A percentile compares a stretch with the other conserved stretches of the same genome.
Conservation (phyloP, 495 filamentous ascomycete species). For the Articulospora tetracladia region DNA sequence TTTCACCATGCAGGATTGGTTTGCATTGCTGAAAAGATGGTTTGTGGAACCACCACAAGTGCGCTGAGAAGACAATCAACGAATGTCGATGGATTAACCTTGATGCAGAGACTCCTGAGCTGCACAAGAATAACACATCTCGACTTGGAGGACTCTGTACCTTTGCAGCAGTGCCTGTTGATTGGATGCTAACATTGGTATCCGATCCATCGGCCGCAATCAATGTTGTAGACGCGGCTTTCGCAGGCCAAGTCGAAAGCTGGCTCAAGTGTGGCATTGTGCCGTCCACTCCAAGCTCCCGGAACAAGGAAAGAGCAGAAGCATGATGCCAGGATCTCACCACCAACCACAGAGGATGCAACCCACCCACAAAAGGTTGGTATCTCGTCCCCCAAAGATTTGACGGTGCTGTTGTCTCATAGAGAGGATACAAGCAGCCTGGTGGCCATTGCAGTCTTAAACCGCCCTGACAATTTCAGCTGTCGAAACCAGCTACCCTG, state of each 20-base stretch:
- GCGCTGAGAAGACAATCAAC: not conserved
- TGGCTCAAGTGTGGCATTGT: not conserved
- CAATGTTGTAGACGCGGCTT: not conserved
- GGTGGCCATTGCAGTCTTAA: no score
- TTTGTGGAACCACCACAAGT: not conserved
- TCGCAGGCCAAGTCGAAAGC: not conserved
- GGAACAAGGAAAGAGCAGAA: not conserved
- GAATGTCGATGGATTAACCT: no score
- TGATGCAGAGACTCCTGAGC: no score
- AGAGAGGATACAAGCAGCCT: no score
- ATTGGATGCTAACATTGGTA: not conserved
- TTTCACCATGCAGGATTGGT: conserved; percentile 15
- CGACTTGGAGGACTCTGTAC: not conserved
- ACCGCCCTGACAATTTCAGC: no score
- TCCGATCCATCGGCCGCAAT: not conserved
- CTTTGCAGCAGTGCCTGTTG: not conserved
- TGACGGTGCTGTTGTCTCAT: not conserved
- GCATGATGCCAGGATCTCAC: not conserved
- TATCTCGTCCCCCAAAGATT: not conserved
- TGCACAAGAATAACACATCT: no score
- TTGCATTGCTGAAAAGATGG: not conserved
- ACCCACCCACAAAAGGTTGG: not conserved
- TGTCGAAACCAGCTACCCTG: not conserved
- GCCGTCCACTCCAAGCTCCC: not conserved
- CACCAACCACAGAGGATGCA: not conserved